Evolutionary conservation across 2,329 filamentous ascomycete species (phyloP).

Genomic region (Ceratocystis colombiana): DNA sequence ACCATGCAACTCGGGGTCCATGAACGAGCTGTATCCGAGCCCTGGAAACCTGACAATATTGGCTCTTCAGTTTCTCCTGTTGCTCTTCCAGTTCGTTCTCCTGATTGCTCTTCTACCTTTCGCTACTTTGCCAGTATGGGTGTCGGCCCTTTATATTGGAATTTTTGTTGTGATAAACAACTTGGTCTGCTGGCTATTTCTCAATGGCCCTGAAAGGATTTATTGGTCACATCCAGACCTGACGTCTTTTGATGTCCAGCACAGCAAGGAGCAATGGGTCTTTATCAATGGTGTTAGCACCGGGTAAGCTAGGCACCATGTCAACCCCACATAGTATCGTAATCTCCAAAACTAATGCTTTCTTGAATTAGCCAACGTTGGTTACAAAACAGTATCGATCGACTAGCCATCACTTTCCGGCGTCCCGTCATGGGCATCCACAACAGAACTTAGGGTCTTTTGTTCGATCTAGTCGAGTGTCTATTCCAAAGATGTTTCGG

Average conservation of each 20-base stretch:
- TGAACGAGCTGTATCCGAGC: constrained; percentile 57
- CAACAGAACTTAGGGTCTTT: constrained; percentile 61
- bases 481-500: constrained; percentile 64
- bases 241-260: constrained; percentile 40
- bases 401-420: constrained; percentile 60
- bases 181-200: constrained; percentile 39
- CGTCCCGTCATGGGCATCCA: constrained; percentile 63
- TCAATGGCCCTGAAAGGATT: constrained; percentile 43
- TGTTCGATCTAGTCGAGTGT: constrained; percentile 70
- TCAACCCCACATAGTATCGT: too few relatives aligned
- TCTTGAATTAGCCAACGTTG: constrained; percentile 44
- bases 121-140: constrained; percentile 42
- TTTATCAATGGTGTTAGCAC: constrained; percentile 65
- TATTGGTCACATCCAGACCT: constrained; percentile 47
- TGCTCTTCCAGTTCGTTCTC: constrained; percentile 52
- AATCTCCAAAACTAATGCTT: constrained; percentile 25
- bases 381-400: constrained; percentile 60
- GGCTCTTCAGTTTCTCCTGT: constrained; percentile 47
- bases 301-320: constrained; percentile 37
- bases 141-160: constrained; percentile 34
- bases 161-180: constrained; percentile 43
- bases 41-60: constrained; percentile 48
- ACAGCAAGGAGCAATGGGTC: constrained; percentile 63
- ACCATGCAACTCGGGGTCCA: constrained; percentile 42
- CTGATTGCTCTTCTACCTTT: constrained; percentile 45